Evolutionary conservation across 495 filamentous ascomycete genomes (phyloP).

Genomic region (Penicillium chermesinum): DNA sequence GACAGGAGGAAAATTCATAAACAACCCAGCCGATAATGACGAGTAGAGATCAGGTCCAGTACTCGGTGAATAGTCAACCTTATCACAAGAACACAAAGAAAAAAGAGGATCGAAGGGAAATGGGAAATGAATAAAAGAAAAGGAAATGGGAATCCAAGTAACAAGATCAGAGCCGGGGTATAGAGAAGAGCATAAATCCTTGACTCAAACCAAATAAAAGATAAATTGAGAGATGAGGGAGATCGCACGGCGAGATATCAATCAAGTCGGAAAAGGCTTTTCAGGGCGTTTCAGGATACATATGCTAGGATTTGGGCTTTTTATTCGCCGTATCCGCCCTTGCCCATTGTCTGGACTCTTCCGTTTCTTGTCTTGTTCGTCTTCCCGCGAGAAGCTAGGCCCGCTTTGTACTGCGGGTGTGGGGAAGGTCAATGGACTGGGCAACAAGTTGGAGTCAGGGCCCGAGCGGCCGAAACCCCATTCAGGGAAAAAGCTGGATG

Average conservation of each 20-base stretch:
- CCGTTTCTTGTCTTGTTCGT: constrained; percentile 49
- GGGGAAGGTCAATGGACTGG: constrained; percentile 85
- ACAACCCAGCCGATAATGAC: not conserved
- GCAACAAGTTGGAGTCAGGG: constrained; percentile 73
- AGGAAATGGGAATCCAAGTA: not conserved
- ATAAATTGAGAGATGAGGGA: not conserved
- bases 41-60: not conserved
- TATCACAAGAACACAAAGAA: not conserved
- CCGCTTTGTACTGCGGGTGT: constrained; percentile 75
- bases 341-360: constrained; percentile 48
- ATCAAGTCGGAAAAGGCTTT: constrained; percentile 1
- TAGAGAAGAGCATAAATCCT: constrained; percentile 15
- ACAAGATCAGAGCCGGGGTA: constrained; percentile 21
- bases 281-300: not conserved
- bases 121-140: constrained; percentile 5
- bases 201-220: constrained; percentile 15
- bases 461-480: constrained; percentile 68
- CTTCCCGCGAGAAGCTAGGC: constrained; percentile 61
- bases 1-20: not conserved
- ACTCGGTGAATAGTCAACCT: not conserved
- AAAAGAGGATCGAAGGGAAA: too few relatives aligned
- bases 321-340: constrained; percentile 37
- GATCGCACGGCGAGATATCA: constrained; percentile 5
- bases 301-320: constrained; percentile 41
- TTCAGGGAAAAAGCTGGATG: constrained; percentile 86